These are phyloP conservation scores for Chaetothyriales sp. DNA, from an alignment of 2,329 filamentous ascomycete species.

Conservation along the genomic window DNA sequence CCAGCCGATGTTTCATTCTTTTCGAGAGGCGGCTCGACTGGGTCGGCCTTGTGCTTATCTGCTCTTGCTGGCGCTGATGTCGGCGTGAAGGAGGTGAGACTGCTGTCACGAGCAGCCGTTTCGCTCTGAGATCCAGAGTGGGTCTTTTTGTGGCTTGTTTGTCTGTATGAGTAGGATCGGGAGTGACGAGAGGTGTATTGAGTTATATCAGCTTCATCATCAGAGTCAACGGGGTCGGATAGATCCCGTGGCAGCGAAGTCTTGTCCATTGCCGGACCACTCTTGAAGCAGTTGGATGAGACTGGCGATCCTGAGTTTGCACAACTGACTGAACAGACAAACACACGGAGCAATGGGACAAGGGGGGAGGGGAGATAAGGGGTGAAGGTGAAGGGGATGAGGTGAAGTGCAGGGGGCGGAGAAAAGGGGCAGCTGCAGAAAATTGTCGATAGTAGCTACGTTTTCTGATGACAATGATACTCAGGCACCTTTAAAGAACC, in stretches of 20 bases:
- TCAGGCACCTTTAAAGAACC: background rate
- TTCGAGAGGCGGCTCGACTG: constrained; percentile 4
- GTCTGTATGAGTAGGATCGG: background rate
- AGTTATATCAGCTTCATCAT: background rate
- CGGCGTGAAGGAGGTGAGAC: background rate
- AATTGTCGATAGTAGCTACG: background rate
- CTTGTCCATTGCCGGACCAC: background rate
- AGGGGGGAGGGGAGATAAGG: too few species aligned
- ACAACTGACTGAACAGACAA: too few species aligned
- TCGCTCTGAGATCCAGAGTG: background rate
- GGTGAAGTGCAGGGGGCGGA: too few species aligned
- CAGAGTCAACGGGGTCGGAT: background rate
- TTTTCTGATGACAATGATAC: background rate
- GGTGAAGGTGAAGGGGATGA: too few species aligned
- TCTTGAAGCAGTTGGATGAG: background rate
- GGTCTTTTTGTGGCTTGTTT: background rate
- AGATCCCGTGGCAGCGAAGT: background rate
- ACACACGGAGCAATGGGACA: too few species aligned
- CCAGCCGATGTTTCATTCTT: constrained; percentile 5
- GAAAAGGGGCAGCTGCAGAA: background rate
- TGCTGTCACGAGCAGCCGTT: background rate
- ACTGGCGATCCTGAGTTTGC: too few species aligned
- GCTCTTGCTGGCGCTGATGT: background rate
- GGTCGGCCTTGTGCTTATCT: background rate
- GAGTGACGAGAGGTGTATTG: background rate